Base-by-base conservation (phyloP, 257 asterid genomes). In the Eucommia ulmoides region DNA sequence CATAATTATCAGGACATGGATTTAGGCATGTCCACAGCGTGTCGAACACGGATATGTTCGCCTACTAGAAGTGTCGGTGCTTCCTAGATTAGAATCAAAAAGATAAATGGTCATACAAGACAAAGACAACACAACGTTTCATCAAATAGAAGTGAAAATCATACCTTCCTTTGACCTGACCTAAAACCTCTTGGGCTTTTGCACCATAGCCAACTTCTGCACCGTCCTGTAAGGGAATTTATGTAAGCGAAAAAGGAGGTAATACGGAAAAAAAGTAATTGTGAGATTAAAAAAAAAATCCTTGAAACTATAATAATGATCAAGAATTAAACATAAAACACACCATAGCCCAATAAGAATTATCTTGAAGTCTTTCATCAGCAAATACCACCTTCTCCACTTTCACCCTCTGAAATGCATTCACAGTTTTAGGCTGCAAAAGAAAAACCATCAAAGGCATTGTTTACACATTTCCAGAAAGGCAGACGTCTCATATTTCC, bases 301-400 rank as follows among this genome's bases (percentile, higher is more conserved):
- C 2, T 22, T 33, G 2, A 22, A 6, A 15, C 10, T 22, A n/a
- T n/a, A 44, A 41, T 11, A 22, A 19, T 33, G 15, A n/a, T 5
- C 19, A 49, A 24, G 19, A 41, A 8, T 3, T 22, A 48, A 49
- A 41, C 53, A 22, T 19, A 21, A 48, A 45, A 48, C 64, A 52
- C 61, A 91, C 98, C 96, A 85, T 91, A 33, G 95, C 98, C 95
- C 95, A 91, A 55, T 86, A 86, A 35, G 99, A 91, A 60, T 91
- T 91, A 75, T 91, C 94, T 66, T 76, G 88, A 52, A 91, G 99
- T 70, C 87, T 81, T 41, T 91, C 84, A 67, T 79, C 83, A 65
- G 55, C 83, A 65, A 72, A 79, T 33, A 70, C 38, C 56, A 79
- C 83, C 63, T 75, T 83, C 0, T 75, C 88, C 41, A 75, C 41